Evolutionary conservation across 805 yeast genomes (phyloP), one percentile per base, ranked within the genome.

Genomic region (Yarrowia sp.): DNA sequence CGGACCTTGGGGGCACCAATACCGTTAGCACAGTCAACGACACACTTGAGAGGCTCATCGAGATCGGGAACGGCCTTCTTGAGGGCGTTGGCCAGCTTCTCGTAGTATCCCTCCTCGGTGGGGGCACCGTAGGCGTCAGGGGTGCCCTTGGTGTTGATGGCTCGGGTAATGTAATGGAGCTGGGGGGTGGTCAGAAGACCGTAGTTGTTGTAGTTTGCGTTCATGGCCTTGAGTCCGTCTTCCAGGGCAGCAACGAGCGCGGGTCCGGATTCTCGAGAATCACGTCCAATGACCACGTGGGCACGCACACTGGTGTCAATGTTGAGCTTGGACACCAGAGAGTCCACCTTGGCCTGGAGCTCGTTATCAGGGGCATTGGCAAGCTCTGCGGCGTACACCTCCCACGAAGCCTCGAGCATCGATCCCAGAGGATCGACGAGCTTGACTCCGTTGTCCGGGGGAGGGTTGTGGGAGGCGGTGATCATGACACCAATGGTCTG

Each of bases 21-120:
- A n/a, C 99, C 99, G 76, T 95, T 95, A 9, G 99, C 99, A 46
- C 92, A 87, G 79, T 95, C 99, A 19, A 95, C 86, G 1, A 87
- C 84, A 71, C 93, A 81, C 33, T 79, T 75, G 30, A 70, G 63
- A 43, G 86, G 79, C 47, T 77, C 70, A 17, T 76, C 71, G 66
- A 78, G 75, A 9, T 71, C 74, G 15, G 69, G 61, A 49, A 75
- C 69, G 34, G 90, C 82, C 19, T 77, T 73, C 65, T 78, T 80
- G 76, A 86, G 85, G 0, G 93, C 85, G 0, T 73, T 70, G 6
- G 87, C 77, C 69, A 91, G 78, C 76, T 91, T 90, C 20, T 78
- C 72, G 75, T 86, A 89, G 78, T 95, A 95, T 2, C 94, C 94
- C 0, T 74, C 77, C 71, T 89, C 92, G 8, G 85, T 78, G 10